Evolutionary conservation across 331 rosid genomes (phyloP).

Genomic region (Malus hybrid): DNA sequence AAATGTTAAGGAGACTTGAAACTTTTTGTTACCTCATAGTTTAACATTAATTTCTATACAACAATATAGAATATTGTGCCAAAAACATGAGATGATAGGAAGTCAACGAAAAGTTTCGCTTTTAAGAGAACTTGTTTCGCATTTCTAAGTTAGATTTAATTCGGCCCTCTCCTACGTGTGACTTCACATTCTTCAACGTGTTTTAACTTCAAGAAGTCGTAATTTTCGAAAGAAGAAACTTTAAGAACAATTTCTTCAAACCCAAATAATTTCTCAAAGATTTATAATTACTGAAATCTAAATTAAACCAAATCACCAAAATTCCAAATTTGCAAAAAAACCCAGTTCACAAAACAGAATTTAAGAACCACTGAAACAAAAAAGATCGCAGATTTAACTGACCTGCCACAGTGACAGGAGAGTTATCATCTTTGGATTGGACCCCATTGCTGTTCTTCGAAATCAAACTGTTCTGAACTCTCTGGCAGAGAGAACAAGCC

Average conservation of each 20-base stretch:
- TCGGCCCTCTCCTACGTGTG: background rate
- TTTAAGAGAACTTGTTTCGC: accelerated
- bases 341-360: background rate
- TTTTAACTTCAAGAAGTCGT: background rate
- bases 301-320: background rate
- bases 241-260: background rate
- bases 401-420: conserved; percentile 94
- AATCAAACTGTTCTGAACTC: conserved; percentile 57
- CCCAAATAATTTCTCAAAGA: background rate
- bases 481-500: conserved; percentile 83
- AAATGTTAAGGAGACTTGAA: no score
- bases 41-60: no score
- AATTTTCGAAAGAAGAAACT: background rate
- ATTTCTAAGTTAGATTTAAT: no score
- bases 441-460: conserved; percentile 36
- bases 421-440: conserved; percentile 74
- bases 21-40: accelerated
- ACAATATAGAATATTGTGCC: accelerated
- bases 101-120: accelerated
- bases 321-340: background rate
- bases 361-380: background rate
- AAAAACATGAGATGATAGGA: accelerated
- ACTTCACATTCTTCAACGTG: background rate
- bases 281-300: background rate
- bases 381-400: background rate